phyloP scores from a whole-genome alignment of 1,284 basidiomycete genomes.

The Melanopsichium pennsylvanicum region DNA sequence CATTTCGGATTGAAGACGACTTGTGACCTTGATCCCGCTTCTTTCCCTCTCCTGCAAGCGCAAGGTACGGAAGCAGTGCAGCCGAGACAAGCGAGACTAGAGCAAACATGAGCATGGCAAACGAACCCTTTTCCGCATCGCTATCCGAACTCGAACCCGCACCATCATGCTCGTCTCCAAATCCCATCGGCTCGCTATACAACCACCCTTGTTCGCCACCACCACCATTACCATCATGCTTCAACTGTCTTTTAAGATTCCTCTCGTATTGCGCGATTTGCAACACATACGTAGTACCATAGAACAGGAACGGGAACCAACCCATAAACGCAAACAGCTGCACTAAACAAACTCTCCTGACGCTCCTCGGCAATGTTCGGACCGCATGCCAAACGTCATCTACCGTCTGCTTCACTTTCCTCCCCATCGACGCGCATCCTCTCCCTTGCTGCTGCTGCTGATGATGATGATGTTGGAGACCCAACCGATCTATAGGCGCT shows the following conservation, averaged over 20 bases:
- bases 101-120: conserved; percentile 61
- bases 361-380: conserved; percentile 50
- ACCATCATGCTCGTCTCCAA: too few species aligned
- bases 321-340: conserved; percentile 91
- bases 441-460: not conserved
- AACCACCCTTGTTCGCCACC: too few species aligned
- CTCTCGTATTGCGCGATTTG: conserved; percentile 82
- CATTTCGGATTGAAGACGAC: too few species aligned
- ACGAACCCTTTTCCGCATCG: conserved; percentile 54
- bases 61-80: conserved; percentile 49
- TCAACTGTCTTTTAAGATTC: conserved; percentile 69
- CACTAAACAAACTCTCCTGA: conserved; percentile 74
- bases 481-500: conserved; percentile 4
- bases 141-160: conserved; percentile 22
- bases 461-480: too few species aligned
- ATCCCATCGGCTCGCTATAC: too few species aligned
- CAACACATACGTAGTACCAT: conserved; percentile 85
- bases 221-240: not conserved
- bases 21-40: not conserved
- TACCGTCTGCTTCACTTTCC: conserved; percentile 9
- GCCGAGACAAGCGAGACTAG: conserved; percentile 50
- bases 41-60: conserved; percentile 47
- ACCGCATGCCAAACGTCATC: conserved; percentile 52
- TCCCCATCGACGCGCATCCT: not conserved
- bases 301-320: conserved; percentile 68